Evolutionary conservation across 1,139 yeast genomes (phyloP).

Genomic region (Pichia sorboxylosa): DNA sequence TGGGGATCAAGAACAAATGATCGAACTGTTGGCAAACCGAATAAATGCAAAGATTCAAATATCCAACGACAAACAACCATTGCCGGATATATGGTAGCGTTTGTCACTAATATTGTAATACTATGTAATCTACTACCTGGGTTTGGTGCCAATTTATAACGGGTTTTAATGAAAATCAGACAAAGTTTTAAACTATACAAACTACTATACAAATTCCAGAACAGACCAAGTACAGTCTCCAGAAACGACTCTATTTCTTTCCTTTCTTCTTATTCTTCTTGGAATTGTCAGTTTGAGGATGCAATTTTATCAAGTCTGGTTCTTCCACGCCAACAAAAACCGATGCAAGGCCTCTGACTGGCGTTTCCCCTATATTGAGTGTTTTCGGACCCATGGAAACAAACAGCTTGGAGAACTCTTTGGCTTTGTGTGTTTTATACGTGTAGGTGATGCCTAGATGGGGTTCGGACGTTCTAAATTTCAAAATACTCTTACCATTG

Average conservation of each 20-base stretch:
- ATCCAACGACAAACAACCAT: slow-evolving; percentile 1
- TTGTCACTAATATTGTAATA: no score
- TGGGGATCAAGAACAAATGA: slow-evolving; percentile 4
- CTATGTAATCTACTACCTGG: no score
- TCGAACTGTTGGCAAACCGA: slow-evolving; percentile 8
- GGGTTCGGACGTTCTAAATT: slow-evolving; percentile 65
- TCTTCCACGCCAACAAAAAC: no score
- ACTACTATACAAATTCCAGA: no score
- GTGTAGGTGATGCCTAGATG: slow-evolving; percentile 56
- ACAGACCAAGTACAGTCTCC: no score
- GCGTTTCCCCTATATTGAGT: slow-evolving; percentile 24
- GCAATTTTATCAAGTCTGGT: no score
- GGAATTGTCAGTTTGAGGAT: no score
- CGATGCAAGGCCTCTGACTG: no score
- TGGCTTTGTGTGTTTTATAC: slow-evolving; percentile 49
- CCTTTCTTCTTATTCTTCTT: slow-evolving; percentile 20
- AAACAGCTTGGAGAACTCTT: slow-evolving; percentile 69
- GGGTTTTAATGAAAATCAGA: no score
- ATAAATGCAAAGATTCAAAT: slow-evolving; percentile 5
- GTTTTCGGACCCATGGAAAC: slow-evolving; percentile 84
- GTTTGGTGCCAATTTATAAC: no score
- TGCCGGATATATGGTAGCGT: slow-evolving; percentile 13
- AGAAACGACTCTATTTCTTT: slow-evolving; percentile 17
- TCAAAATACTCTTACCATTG: slow-evolving; percentile 26
- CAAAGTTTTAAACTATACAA: no score